A percentile compares a stretch with the other conserved stretches of the same genome.
These are phyloP conservation scores for Bipolaris zeicola DNA, from an alignment of 2,329 filamentous ascomycete genomes.

Conservation along the genomic window DNA sequence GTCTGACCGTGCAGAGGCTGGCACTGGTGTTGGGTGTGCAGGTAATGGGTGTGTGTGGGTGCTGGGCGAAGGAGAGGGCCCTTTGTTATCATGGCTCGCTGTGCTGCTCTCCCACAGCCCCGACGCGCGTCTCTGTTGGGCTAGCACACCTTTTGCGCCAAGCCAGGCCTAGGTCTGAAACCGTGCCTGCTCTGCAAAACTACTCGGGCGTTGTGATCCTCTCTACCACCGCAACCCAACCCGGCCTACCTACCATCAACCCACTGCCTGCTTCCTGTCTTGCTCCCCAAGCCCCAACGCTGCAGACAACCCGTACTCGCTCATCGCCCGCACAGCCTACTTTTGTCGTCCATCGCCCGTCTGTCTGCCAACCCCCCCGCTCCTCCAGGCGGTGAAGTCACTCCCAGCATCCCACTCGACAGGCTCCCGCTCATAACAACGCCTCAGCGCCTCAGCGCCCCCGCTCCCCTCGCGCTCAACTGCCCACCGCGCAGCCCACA, in stretches of 20 bases:
- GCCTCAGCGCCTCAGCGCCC: slow-evolving; percentile 42
- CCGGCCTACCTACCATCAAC: slow-evolving; percentile 20
- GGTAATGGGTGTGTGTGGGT: neutral
- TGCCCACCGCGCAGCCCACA: slow-evolving; percentile 36
- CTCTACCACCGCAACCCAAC: slow-evolving; percentile 34
- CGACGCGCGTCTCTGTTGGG: slow-evolving; percentile 17
- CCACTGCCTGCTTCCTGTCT: slow-evolving; percentile 23
- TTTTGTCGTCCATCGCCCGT: slow-evolving; percentile 20
- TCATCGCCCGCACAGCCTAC: slow-evolving; percentile 25
- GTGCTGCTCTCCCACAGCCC: neutral
- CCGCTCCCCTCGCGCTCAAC: slow-evolving; percentile 35
- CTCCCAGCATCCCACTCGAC: slow-evolving; percentile 43
- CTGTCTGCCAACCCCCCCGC: slow-evolving; percentile 8
- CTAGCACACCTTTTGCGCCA: slow-evolving; percentile 9
- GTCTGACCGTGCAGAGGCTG: neutral
- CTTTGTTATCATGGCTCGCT: neutral
- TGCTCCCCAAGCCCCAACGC: slow-evolving; percentile 16
- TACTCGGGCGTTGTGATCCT: slow-evolving; percentile 33
- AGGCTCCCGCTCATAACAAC: slow-evolving; percentile 46
- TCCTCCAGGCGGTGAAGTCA: slow-evolving; percentile 48
- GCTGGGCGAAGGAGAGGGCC: neutral
- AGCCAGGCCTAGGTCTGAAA: slow-evolving; percentile 28
- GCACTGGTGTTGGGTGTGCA: neutral
- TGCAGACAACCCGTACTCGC: slow-evolving; percentile 27
- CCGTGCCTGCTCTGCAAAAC: slow-evolving; percentile 33